These are phyloP conservation scores for Candida nitratophila DNA, from an alignment of 805 yeast species.

Conservation along the genomic window DNA sequence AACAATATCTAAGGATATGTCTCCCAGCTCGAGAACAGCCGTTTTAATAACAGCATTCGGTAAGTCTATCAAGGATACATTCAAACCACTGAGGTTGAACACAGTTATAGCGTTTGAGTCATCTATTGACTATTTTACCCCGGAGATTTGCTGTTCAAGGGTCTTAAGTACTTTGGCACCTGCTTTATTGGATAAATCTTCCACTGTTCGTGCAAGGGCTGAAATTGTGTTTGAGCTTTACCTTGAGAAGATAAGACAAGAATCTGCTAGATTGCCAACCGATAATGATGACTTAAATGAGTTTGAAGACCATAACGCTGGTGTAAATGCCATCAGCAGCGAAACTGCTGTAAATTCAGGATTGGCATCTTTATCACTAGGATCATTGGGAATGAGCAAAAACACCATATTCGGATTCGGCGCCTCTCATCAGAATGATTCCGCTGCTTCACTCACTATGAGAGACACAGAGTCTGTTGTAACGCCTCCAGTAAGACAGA, in stretches of 20 bases:
- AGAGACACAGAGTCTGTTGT: constrained; percentile 7
- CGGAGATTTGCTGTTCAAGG: constrained; percentile 72
- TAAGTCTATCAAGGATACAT: constrained; percentile 75
- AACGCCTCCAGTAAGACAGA: neutral
- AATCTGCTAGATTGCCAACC: constrained; percentile 30
- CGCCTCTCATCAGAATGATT: constrained; percentile 5
- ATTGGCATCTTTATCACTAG: constrained; percentile 14
- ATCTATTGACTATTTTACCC: constrained; percentile 58
- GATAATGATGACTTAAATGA: constrained; percentile 8
- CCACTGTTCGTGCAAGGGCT: constrained; percentile 67
- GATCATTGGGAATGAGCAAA: neutral
- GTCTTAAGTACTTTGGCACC: constrained; percentile 82
- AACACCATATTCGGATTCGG: constrained; percentile 14
- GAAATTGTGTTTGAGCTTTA: constrained; percentile 58
- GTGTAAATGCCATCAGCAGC: neutral
- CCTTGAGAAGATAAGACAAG: constrained; percentile 44
- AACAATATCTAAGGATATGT: constrained; percentile 54
- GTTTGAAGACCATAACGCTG: constrained; percentile 10
- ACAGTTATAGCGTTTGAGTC: constrained; percentile 69
- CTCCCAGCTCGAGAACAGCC: constrained; percentile 49
- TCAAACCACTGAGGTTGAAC: constrained; percentile 64
- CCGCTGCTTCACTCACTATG: constrained; percentile 13
- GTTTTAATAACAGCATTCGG: constrained; percentile 85
- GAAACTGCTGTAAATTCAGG: constrained; percentile 1
- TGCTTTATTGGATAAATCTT: constrained; percentile 68